Evolutionary conservation across 2,329 filamentous ascomycete genomes (phyloP), one percentile per base, ranked within the genome.

Genomic region (Pseudogymnoascus pannorum): DNA sequence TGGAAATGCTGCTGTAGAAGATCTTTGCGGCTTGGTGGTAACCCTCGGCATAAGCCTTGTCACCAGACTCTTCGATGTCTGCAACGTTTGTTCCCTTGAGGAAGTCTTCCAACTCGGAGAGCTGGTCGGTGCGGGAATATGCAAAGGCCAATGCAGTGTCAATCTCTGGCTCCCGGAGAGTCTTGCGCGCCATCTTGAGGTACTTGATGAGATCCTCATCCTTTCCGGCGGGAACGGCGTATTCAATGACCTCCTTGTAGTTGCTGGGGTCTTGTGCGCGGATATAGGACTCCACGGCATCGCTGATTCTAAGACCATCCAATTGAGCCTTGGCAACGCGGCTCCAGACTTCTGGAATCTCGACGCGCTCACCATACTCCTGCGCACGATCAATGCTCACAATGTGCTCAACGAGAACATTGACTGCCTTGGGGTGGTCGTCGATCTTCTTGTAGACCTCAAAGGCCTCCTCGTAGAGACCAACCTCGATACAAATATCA

Each of bases 361-460:
- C 94, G 62, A 99, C 90, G 65, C 92, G 89, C 71, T 99, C 94
- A 16, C 94, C 95, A 72, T 94, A 99, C 42, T 92, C 91, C 72
- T 96, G 92, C 4, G 94, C 94, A 65, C 94, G 89, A 74, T 99
- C 95, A 69, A 99, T 97, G 81, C 92, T 97, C 71, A 99, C 93
- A 69, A 99, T 87, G 72, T 99, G 87, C 71, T 99, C 94, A 24
- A 99, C 90, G 4, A 99, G 86, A 29, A 99, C 94, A 66, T 93
- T 89, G 68, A 90, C 89, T 29, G 95, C 94, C 58, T 89, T 88
- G 60, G 84, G 80, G 75, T 96, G 92, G 76, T 96, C 92, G 72
- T 88, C 87, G 67, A 92, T 89, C 84, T 99, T 99, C 86, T 97
- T 97, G 83, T 92, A 96, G 68, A 99, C 94, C 77, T 97, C 91